phyloP scores from a whole-genome alignment of 2,329 filamentous ascomycete genomes.

The Phyllosticta paracitricarpa region DNA sequence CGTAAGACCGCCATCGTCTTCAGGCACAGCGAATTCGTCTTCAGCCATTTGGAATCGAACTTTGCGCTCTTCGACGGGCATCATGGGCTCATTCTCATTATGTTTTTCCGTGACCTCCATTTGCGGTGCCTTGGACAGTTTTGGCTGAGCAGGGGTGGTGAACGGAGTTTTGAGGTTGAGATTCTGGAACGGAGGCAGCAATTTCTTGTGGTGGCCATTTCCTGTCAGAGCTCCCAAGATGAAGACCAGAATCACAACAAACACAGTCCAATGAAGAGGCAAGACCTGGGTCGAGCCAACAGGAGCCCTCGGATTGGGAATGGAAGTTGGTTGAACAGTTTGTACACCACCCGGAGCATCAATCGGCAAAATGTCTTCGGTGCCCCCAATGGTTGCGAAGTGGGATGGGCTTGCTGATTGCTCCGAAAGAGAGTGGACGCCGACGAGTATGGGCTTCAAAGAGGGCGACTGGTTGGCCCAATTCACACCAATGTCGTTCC shows the following conservation, averaged over 20 bases:
- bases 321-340: background rate
- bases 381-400: slow-evolving; percentile 2
- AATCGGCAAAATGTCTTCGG: slow-evolving; percentile 12
- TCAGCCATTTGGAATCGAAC: slow-evolving; percentile 9
- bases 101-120: slow-evolving; percentile 1
- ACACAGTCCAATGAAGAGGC: slow-evolving; percentile 6
- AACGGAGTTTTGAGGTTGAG: slow-evolving; percentile 23
- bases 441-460: slow-evolving; percentile 27
- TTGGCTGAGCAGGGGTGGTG: slow-evolving; percentile 8
- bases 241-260: slow-evolving; percentile 6
- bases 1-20: background rate
- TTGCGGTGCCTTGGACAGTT: background rate
- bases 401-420: background rate
- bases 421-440: slow-evolving; percentile 26
- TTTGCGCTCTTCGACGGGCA: slow-evolving; percentile 4
- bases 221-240: slow-evolving; percentile 6
- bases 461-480: slow-evolving; percentile 22
- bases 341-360: slow-evolving; percentile 15
- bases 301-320: slow-evolving; percentile 11
- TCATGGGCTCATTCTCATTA: background rate
- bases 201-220: slow-evolving; percentile 14
- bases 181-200: slow-evolving; percentile 19
- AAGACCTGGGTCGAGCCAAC: background rate
- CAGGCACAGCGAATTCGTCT: slow-evolving; percentile 7
- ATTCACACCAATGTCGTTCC: slow-evolving; percentile 15